Evolutionary conservation across 768 basidiomycete genomes (phyloP), one percentile per base, ranked within the genome.

Genomic region (Podaxis rugospora): DNA sequence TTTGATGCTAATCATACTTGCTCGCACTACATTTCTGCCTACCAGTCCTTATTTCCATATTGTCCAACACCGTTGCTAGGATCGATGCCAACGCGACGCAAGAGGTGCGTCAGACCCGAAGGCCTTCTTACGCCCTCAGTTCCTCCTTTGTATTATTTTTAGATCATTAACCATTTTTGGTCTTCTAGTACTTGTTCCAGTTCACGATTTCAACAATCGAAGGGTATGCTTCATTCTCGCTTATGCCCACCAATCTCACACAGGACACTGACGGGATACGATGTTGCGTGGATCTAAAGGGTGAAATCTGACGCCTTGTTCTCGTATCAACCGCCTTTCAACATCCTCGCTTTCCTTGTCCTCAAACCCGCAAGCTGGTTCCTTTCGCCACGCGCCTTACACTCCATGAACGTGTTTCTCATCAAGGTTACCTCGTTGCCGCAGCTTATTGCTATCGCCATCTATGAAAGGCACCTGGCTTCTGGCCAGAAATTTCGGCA

Each of bases 261-360:
- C 9, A 2, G 9, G 14, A 49, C 9, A 51, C 39, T 23, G 40
- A 32, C 39, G 32, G 49, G 16, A 49, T 21, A 44, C 23, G 16
- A 27, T 61, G 4, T 52, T 21, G 35, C 58, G 3, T 39, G n/a
- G 16, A 16, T 39, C 13, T 28, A 10, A 63, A 92, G 93, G 23
- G 90, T 94, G 68, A 94, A 94, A 69, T 87, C 89, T 2, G 93
- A 95, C 69, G 91, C 91, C 0, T 77, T 97, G 16, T 93, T 95
- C 76, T 93, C 89, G 51, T 96, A 97, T 67, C 91, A 94, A 65
- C 92, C 92, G 1, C 94, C 94, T 1, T 93, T 93, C 81, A 93
- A 92, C 67, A 75, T 93, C 18, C 75, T 91, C 18, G 95, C 95
- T 1, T 87, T 94, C 70, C 59, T 85, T 28, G 77, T 96, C 60